phyloP scores from a whole-genome alignment of 768 basidiomycete genomes.

The Hemileccinum impolitum region DNA sequence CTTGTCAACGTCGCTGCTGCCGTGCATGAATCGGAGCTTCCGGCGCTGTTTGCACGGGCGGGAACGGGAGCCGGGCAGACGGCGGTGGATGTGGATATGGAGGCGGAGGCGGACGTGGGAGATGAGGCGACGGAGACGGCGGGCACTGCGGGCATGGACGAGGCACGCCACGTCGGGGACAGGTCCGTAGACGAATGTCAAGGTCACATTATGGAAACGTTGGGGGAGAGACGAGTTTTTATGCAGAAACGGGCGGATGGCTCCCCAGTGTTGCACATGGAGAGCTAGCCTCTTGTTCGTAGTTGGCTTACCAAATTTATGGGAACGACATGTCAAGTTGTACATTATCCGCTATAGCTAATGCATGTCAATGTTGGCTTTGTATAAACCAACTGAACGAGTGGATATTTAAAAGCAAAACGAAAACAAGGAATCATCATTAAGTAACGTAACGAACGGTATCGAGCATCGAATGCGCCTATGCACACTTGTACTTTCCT shows the following conservation, averaged over 20 bases:
- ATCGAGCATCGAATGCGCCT: background rate
- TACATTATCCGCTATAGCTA: too few species aligned
- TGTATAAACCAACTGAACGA: background rate
- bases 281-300: background rate
- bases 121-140: background rate
- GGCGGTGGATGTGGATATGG: background rate
- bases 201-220: slow-evolving; percentile 5
- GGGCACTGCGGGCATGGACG: background rate
- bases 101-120: background rate
- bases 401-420: background rate
- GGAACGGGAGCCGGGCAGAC: too few species aligned
- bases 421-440: background rate
- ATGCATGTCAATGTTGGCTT: background rate
- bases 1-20: slow-evolving; percentile 22
- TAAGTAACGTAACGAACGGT: slow-evolving; percentile 1
- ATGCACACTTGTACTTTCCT: background rate
- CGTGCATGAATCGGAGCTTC: slow-evolving; percentile 24
- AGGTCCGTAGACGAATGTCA: background rate
- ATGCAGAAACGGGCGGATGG: slow-evolving; percentile 19
- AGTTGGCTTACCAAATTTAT: background rate
- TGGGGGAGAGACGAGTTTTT: slow-evolving; percentile 8
- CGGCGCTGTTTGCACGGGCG: slow-evolving; percentile 16
- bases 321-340: too few species aligned
- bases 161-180: background rate
- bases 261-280: slow-evolving; percentile 16